Evolutionary conservation across 2,329 filamentous ascomycete species (phyloP).

Genomic region (Hortaea werneckii): DNA sequence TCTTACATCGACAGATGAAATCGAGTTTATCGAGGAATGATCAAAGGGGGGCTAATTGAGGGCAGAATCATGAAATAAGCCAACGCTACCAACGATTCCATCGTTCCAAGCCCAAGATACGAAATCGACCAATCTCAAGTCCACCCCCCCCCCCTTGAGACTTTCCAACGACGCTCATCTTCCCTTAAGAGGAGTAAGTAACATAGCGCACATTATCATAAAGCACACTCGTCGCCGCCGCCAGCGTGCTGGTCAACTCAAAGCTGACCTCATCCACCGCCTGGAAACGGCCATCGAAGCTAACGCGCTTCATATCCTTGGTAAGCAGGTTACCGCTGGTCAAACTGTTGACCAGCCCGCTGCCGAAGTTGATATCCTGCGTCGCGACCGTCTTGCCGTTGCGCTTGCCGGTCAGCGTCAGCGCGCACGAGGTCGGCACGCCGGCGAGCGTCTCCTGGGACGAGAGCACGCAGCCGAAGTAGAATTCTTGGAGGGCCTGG

Average conservation of each 20-base stretch:
- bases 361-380: background rate
- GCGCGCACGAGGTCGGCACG: background rate
- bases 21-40: too few species aligned
- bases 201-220: background rate
- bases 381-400: background rate
- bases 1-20: too few species aligned
- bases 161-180: too few species aligned
- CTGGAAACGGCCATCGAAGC: background rate
- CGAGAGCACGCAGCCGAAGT: background rate
- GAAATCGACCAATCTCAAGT: too few species aligned
- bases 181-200: background rate
- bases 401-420: background rate
- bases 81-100: too few species aligned
- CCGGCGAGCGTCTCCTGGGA: background rate
- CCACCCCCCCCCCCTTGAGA: too few species aligned
- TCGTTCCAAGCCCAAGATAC: too few species aligned
- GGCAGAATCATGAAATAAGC: too few species aligned
- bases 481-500: background rate
- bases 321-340: background rate
- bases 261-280: background rate
- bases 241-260: background rate
- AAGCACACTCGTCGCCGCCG: background rate
- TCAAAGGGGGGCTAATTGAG: too few species aligned
- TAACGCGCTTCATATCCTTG: background rate
- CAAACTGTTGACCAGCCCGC: background rate